These are phyloP conservation scores for Metschnikowia continentalis DNA, from an alignment of 805 yeast species.

Conservation along the genomic window DNA sequence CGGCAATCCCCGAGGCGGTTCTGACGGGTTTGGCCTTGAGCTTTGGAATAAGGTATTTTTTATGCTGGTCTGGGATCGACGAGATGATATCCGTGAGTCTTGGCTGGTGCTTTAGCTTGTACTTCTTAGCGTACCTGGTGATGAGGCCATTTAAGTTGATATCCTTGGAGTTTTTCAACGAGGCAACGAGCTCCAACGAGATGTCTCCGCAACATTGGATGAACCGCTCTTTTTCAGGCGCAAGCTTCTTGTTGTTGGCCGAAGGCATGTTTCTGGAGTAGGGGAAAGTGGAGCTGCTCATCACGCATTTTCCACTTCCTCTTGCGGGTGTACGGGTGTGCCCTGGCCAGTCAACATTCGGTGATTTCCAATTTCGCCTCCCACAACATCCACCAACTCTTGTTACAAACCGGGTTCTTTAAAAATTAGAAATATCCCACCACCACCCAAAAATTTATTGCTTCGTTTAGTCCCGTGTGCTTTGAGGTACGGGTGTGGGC, in stretches of 20 bases:
- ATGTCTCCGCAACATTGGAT: slow-evolving; percentile 90
- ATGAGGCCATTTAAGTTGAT: slow-evolving; percentile 89
- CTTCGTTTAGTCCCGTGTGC: not conserved
- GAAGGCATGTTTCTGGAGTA: slow-evolving; percentile 27
- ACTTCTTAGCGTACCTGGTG: slow-evolving; percentile 79
- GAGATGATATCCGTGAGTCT: slow-evolving; percentile 90
- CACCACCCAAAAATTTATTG: too few species aligned
- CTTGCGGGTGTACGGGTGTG: slow-evolving; percentile 5
- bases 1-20: slow-evolving; percentile 98
- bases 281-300: not conserved
- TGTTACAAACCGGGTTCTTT: too few species aligned
- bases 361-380: not conserved
- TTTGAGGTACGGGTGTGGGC: slow-evolving; percentile 1
- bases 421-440: too few species aligned
- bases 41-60: slow-evolving; percentile 85
- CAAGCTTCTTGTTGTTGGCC: slow-evolving; percentile 45
- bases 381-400: not conserved
- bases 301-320: not conserved
- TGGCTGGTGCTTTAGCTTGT: slow-evolving; percentile 89
- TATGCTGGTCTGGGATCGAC: slow-evolving; percentile 94
- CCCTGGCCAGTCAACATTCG: not conserved
- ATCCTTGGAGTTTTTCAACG: slow-evolving; percentile 68
- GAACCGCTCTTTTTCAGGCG: slow-evolving; percentile 92
- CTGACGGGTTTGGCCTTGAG: slow-evolving; percentile 98
- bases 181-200: slow-evolving; percentile 76